These are phyloP conservation scores for Diaporthe sp. DNA, from an alignment of 2,329 filamentous ascomycete genomes.

Conservation along the genomic window DNA sequence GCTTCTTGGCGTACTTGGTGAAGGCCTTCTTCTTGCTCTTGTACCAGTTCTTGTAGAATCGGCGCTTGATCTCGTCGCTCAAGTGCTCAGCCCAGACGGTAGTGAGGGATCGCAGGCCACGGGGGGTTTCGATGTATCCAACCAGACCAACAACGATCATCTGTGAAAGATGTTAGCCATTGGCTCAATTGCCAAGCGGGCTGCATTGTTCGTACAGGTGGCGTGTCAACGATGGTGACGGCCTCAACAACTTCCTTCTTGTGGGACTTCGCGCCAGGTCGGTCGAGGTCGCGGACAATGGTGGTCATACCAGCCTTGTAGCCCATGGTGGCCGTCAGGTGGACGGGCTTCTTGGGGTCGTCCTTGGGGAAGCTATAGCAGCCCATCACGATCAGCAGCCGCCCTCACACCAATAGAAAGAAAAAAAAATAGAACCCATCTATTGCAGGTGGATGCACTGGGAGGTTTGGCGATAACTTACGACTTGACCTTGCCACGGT, in stretches of 20 bases:
- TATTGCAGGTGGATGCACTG: not conserved
- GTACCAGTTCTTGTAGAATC: conserved; percentile 99
- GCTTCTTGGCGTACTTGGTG: conserved; percentile 99
- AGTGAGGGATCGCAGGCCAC: conserved; percentile 98
- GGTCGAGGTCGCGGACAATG: conserved; percentile 98
- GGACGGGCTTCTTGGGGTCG: conserved; percentile 99
- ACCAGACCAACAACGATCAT: conserved; percentile 99
- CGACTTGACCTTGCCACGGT: conserved; percentile 99
- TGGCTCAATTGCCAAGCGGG: conserved; percentile 81
- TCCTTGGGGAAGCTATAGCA: conserved; percentile 94
- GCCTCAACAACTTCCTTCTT: conserved; percentile 98
- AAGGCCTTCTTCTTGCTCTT: conserved; percentile 99
- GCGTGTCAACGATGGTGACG: conserved; percentile 89
- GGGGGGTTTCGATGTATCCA: conserved; percentile 99
- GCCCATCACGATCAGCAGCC: conserved; percentile 22
- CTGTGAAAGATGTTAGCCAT: conserved; percentile 81
- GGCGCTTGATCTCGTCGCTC: conserved; percentile 98
- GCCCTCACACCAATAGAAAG: not conserved
- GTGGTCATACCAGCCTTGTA: conserved; percentile 99
- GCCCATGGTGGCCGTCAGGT: conserved; percentile 97
- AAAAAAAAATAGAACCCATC: not conserved
- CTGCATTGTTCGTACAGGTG: conserved; percentile 93
- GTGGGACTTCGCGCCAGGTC: conserved; percentile 99
- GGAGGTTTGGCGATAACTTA: conserved; percentile 64
- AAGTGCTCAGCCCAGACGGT: conserved; percentile 99